Evolutionary conservation across 2,329 filamentous ascomycete species (phyloP).

Genomic region (Aspergillus phoenicis): DNA sequence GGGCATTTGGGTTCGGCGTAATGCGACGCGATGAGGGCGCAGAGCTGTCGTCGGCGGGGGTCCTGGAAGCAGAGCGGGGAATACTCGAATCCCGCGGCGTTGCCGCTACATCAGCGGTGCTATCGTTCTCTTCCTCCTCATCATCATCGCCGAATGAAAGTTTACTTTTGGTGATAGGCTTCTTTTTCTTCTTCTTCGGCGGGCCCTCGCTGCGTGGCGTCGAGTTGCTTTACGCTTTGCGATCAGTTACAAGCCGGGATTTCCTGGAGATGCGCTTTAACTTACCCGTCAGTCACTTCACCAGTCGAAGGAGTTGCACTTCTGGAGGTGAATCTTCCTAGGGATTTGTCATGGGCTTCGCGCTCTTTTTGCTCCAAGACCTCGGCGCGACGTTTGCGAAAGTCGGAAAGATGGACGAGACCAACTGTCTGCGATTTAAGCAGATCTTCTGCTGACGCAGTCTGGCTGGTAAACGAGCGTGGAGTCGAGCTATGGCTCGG

Average conservation of each 20-base stretch:
- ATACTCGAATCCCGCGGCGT: conserved; percentile 43
- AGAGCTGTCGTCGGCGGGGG: conserved; percentile 36
- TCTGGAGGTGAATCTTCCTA: conserved; percentile 52
- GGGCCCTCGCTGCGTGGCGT: conserved; percentile 50
- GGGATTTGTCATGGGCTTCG: conserved; percentile 68
- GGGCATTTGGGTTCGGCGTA: conserved; percentile 49
- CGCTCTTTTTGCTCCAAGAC: conserved; percentile 89
- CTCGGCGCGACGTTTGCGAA: conserved; percentile 92
- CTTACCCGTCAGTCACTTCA: conserved; percentile 62
- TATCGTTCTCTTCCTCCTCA: conserved; percentile 56
- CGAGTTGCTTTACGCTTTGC: conserved; percentile 58
- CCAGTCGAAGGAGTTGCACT: conserved; percentile 52
- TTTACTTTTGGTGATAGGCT: conserved; percentile 60
- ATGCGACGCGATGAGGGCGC: conserved; percentile 36
- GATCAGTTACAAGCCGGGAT: conserved; percentile 49
- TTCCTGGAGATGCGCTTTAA: conserved; percentile 21
- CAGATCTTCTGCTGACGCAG: conserved; percentile 75
- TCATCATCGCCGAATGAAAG: conserved; percentile 68
- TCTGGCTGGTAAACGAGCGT: conserved; percentile 70
- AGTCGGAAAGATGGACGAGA: conserved; percentile 87
- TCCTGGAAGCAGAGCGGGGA: conserved; percentile 42
- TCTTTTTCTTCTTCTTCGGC: conserved; percentile 62
- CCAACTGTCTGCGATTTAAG: conserved; percentile 87
- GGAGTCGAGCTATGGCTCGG: conserved; percentile 48
- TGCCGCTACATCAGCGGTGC: conserved; percentile 37